These are phyloP conservation scores for Pluteus cervinus DNA, from an alignment of 768 basidiomycete species.

Conservation along the genomic window DNA sequence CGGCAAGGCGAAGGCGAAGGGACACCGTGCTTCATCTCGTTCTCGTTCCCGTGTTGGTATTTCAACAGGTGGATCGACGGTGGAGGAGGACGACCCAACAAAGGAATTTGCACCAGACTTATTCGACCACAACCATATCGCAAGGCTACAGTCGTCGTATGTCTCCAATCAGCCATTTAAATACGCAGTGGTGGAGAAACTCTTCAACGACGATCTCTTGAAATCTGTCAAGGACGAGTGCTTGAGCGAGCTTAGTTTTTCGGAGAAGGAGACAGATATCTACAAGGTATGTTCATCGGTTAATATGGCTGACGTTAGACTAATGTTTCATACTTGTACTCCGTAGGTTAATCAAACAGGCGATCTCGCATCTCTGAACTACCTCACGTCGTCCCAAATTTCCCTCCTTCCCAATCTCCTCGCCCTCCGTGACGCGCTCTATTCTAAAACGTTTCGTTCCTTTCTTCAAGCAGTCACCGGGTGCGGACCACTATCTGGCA, in stretches of 20 bases:
- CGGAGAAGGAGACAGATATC: constrained; percentile 96
- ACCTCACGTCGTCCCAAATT: constrained; percentile 72
- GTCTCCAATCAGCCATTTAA: constrained; percentile 64
- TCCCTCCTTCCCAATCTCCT: constrained; percentile 76
- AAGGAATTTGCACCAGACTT: constrained; percentile 45
- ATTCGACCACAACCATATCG: constrained; percentile 51
- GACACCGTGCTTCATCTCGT: too few species aligned
- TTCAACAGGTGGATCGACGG: too few species aligned
- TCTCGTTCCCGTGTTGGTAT: too few species aligned
- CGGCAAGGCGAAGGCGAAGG: too few species aligned
- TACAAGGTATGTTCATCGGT: constrained; percentile 77
- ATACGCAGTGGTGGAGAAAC: constrained; percentile 71
- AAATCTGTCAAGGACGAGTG: constrained; percentile 81
- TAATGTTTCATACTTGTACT: constrained; percentile 3
- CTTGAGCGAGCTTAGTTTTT: constrained; percentile 69
- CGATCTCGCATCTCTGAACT: constrained; percentile 90
- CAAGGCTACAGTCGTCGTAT: constrained; percentile 53
- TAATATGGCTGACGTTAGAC: too few species aligned
- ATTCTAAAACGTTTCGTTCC: constrained; percentile 73
- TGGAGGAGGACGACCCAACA: too few species aligned
- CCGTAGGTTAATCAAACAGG: constrained; percentile 92
- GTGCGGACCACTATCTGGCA: constrained; percentile 86
- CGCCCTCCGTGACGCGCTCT: constrained; percentile 84
- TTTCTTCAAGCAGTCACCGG: constrained; percentile 86
- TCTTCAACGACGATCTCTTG: constrained; percentile 82